Conservation (phyloP, 2,329 filamentous ascomycete species). For the Cytospora piceicola region DNA sequence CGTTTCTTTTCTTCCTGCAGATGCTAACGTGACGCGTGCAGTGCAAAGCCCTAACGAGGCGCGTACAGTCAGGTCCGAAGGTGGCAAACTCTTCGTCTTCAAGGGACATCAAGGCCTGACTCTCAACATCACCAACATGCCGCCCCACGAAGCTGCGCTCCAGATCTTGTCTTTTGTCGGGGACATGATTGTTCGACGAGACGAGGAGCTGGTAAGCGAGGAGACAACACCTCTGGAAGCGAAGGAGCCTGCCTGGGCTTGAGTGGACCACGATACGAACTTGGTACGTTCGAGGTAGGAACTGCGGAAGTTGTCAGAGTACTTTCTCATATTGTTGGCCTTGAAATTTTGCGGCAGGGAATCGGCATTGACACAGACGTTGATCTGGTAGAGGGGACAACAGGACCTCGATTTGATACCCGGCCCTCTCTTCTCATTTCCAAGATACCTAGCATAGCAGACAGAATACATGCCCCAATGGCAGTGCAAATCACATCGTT, state of each 20-base stretch:
- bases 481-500: slow-evolving; percentile 10
- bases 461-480: slow-evolving; percentile 1
- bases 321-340: not conserved
- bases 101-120: slow-evolving; percentile 30
- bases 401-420: slow-evolving; percentile 21
- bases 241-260: slow-evolving; percentile 27
- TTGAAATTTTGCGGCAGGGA: not conserved
- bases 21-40: slow-evolving; percentile 12
- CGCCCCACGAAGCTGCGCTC: slow-evolving; percentile 36
- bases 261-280: not conserved
- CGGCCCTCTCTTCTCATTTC: slow-evolving; percentile 11
- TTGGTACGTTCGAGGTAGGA: not conserved
- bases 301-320: not conserved
- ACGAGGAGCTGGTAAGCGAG: slow-evolving; percentile 28
- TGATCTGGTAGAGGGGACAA: slow-evolving; percentile 3
- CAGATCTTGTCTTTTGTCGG: slow-evolving; percentile 37
- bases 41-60: slow-evolving; percentile 31
- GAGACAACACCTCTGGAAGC: slow-evolving; percentile 30
- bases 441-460: slow-evolving; percentile 8
- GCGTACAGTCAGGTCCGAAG: slow-evolving; percentile 27
- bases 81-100: slow-evolving; percentile 27
- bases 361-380: not conserved
- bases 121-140: slow-evolving; percentile 36
- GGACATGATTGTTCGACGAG: slow-evolving; percentile 31
- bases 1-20: too few species aligned